Percentiles rank a stretch among this genome's conserved stretches.
These are phyloP conservation scores for Peronospora belbahrii DNA, from an alignment of 352 stramenopile species.

Conservation along the genomic window DNA sequence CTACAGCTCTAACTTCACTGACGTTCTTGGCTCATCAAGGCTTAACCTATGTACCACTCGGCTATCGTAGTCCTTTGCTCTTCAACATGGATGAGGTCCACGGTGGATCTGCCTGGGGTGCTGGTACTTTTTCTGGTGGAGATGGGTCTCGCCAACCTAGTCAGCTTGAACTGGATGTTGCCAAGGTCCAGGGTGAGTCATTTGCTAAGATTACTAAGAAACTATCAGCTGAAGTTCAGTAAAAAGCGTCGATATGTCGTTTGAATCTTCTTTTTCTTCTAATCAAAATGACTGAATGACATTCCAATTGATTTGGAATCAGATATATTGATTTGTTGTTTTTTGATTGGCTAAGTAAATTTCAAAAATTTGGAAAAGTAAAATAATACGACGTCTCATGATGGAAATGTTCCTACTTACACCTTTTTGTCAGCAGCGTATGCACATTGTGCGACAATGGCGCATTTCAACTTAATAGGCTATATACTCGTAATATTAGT, in stretches of 20 bases:
- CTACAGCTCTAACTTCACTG: conserved; percentile 70
- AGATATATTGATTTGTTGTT: too few species aligned
- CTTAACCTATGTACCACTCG: conserved; percentile 88
- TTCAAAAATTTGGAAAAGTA: neutral
- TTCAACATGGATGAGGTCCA: conserved; percentile 80
- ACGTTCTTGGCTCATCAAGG: conserved; percentile 87
- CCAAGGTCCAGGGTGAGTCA: conserved; percentile 70
- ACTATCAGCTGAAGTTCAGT: conserved; percentile 45
- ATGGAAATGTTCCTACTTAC: conserved; percentile 28
- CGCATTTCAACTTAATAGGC: conserved; percentile 51
- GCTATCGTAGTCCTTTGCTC: conserved; percentile 50
- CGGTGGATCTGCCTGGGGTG: conserved; percentile 71
- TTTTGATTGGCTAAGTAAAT: too few species aligned
- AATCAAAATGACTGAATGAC: too few species aligned
- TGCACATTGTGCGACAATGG: conserved; percentile 39
- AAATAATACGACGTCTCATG: conserved; percentile 3
- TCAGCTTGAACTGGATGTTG: conserved; percentile 74
- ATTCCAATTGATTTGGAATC: too few species aligned
- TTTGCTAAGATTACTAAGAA: conserved; percentile 83
- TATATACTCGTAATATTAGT: conserved; percentile 44
- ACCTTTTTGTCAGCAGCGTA: conserved; percentile 41
- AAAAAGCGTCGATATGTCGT: too few species aligned
- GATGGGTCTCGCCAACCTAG: conserved; percentile 78
- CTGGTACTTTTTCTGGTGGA: conserved; percentile 70
- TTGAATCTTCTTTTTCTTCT: too few species aligned